Evolutionary conservation across 306 rosid genomes (phyloP).

Genomic region (Lithocarpus polystachyus): DNA sequence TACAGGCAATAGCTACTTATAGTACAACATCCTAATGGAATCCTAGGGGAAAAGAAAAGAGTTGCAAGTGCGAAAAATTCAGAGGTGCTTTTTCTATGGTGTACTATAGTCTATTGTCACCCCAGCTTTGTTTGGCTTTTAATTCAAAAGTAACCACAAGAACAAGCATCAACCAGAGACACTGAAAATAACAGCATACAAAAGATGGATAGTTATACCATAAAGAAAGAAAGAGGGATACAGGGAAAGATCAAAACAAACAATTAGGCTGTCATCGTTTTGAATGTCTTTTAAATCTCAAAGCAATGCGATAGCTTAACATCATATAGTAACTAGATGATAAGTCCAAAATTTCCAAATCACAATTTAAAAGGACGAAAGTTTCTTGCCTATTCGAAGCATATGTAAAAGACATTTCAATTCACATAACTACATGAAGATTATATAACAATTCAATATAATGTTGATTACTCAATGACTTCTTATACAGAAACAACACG

Average conservation of each 20-base stretch:
- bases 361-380: not conserved
- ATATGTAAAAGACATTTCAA: not conserved
- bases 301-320: not conserved
- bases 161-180: not conserved
- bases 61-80: no score
- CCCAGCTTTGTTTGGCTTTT: not conserved
- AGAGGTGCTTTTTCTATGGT: not conserved
- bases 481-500: no score
- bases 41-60: not conserved
- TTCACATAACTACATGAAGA: not conserved
- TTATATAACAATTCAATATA: not conserved
- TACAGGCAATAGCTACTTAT: no score
- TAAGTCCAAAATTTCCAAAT: not conserved
- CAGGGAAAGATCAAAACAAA: no score
- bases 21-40: not conserved
- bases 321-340: not conserved
- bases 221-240: no score
- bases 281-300: not conserved
- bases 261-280: no score
- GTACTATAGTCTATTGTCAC: not conserved
- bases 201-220: no score
- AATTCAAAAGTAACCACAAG: not conserved
- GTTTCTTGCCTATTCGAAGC: not conserved
- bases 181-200: not conserved
- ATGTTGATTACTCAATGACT: not conserved